Evolutionary conservation across 2,329 filamentous ascomycete species (phyloP).

Genomic region (Hypomyces perniciosus): DNA sequence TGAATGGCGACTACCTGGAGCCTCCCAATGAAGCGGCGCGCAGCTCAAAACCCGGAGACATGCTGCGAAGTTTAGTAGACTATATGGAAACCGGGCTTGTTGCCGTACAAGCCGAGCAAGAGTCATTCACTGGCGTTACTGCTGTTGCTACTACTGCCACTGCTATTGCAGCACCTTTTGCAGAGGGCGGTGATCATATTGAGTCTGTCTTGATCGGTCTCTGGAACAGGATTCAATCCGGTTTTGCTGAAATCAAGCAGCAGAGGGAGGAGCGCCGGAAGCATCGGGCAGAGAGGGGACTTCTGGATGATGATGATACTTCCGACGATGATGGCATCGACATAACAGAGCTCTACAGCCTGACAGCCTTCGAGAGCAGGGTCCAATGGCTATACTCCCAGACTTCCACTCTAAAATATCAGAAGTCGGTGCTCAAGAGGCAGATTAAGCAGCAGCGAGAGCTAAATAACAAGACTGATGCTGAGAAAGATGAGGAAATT

Average conservation of each 20-base stretch:
- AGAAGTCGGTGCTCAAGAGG: conserved; percentile 81
- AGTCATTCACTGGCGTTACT: conserved; percentile 25
- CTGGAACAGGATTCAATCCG: conserved; percentile 50
- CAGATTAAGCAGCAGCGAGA: conserved; percentile 96
- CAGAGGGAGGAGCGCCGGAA: conserved; percentile 48
- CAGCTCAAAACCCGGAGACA: conserved; percentile 37
- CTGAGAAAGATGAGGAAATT: conserved; percentile 61
- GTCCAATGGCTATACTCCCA: conserved; percentile 74
- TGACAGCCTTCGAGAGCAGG: conserved; percentile 70
- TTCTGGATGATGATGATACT: conserved; percentile 53
- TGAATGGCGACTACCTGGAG: conserved; percentile 40
- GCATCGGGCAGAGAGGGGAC: conserved; percentile 49
- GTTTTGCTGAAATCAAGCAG: conserved; percentile 49
- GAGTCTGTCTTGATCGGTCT: conserved; percentile 48
- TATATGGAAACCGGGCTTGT: conserved; percentile 64
- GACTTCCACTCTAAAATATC: conserved; percentile 72
- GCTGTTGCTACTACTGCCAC: conserved; percentile 8
- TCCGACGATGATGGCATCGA: conserved; percentile 57
- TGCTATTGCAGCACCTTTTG: conserved; percentile 1
- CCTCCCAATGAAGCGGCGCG: conserved; percentile 31
- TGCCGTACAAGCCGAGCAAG: conserved; percentile 54
- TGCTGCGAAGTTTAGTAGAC: conserved; percentile 54
- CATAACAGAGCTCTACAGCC: conserved; percentile 57
- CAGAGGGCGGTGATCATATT: conserved; percentile 42
- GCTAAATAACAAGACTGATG: conserved; percentile 80